phyloP scores from a whole-genome alignment of 768 basidiomycete genomes.

The Xerocomus potaroensis region DNA sequence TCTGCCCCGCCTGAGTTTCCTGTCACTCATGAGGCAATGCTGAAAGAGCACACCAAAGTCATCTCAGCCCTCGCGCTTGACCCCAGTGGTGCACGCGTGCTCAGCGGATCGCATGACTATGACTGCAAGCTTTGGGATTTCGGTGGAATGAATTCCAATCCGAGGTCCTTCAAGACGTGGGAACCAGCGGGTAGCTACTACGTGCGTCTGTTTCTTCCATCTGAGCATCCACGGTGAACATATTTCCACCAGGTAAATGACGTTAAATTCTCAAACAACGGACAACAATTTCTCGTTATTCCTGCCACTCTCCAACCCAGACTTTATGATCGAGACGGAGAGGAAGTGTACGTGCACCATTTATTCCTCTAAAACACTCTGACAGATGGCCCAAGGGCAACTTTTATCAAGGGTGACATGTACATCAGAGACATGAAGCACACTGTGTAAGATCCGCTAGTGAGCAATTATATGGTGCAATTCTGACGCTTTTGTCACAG shows the following conservation, averaged over 20 bases:
- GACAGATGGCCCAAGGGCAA: conserved; percentile 60
- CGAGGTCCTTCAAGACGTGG: conserved; percentile 95
- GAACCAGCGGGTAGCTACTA: conserved; percentile 93
- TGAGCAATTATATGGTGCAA: conserved; percentile 2
- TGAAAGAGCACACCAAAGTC: conserved; percentile 96
- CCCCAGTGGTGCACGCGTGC: conserved; percentile 87
- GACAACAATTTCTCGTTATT: conserved; percentile 81
- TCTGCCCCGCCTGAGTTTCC: conserved; percentile 60
- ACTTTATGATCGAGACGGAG: conserved; percentile 88
- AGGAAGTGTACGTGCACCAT: conserved; percentile 69
- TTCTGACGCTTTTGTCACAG: conserved; percentile 38
- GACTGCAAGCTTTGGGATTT: conserved; percentile 99
- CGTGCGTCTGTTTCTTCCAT: conserved; percentile 38
- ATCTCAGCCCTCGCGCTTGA: conserved; percentile 90
- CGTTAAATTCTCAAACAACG: conserved; percentile 83
- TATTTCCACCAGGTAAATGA: conserved; percentile 69
- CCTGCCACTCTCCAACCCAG: conserved; percentile 86
- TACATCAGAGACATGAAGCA: conserved; percentile 99
- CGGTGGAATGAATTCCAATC: conserved; percentile 89
- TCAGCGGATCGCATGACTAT: conserved; percentile 94
- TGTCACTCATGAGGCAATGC: conserved; percentile 80
- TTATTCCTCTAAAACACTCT: conserved; percentile 30
- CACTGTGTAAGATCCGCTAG: conserved; percentile 67
- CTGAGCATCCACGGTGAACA: not conserved
- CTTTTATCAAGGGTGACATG: conserved; percentile 90